A percentile compares a stretch with the other conserved stretches of the same genome.
phyloP scores from a whole-genome alignment of 345 rosid species.

The Citrus maxima region DNA sequence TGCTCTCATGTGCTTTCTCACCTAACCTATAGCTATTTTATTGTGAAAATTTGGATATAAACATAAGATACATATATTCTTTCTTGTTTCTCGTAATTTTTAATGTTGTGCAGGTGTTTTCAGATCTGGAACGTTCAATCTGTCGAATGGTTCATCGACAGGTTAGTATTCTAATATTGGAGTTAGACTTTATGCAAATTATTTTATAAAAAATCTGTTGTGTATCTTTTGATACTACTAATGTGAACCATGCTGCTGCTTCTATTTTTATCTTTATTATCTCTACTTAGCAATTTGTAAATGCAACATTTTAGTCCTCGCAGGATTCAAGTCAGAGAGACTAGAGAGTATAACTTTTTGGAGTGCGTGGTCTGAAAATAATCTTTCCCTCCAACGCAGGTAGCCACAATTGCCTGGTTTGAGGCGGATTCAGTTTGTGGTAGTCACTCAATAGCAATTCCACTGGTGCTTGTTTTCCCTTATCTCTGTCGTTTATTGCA shows the following conservation, averaged over 20 bases:
- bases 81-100: conserved; percentile 12
- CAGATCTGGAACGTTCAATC: conserved; percentile 92
- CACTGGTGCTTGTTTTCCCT: conserved; percentile 85
- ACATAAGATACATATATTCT: background rate
- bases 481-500: conserved; percentile 84
- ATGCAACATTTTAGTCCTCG: background rate
- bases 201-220: background rate
- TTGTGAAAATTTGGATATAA: background rate
- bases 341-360: too few relatives aligned
- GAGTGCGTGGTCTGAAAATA: background rate
- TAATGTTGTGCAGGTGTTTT: conserved; percentile 73
- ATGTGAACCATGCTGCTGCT: background rate
- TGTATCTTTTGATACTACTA: background rate
- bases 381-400: conserved; percentile 46
- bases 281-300: background rate
- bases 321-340: background rate
- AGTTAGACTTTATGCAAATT: background rate
- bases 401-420: conserved; percentile 98
- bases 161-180: conserved; percentile 39
- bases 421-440: conserved; percentile 99
- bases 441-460: conserved; percentile 87
- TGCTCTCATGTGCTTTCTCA: background rate
- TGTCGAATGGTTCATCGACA: conserved; percentile 96
- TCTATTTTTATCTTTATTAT: background rate
- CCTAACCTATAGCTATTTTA: background rate